Evolutionary conservation across 768 basidiomycete species (phyloP).

Genomic region (Lentinula guzmanii): DNA sequence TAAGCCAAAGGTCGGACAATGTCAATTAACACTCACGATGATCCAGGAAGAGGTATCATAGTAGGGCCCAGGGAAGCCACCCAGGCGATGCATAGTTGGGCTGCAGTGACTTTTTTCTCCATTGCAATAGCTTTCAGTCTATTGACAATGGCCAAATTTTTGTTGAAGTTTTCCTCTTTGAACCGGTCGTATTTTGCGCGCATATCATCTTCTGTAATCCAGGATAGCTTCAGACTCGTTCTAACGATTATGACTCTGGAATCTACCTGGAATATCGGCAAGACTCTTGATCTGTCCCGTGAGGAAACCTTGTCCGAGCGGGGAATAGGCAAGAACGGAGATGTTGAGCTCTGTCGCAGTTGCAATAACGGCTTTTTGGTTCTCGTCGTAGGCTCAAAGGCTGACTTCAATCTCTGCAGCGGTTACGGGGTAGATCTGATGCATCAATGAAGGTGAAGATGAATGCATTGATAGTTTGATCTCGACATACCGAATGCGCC

Average conservation of each 20-base stretch:
- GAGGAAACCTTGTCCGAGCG: constrained; percentile 48
- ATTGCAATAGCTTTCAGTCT: constrained; percentile 32
- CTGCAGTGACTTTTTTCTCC: constrained; percentile 35
- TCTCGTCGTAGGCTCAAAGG: constrained; percentile 50
- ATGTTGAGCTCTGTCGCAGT: constrained; percentile 49
- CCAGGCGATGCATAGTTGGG: constrained; percentile 39
- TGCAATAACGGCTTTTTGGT: constrained; percentile 48
- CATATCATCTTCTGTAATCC: constrained; percentile 28
- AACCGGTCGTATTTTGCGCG: constrained; percentile 33
- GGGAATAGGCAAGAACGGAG: constrained; percentile 54
- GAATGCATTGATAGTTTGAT: background rate
- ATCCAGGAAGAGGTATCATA: constrained; percentile 48
- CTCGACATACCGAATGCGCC: constrained; percentile 22
- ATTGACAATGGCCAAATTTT: constrained; percentile 40
- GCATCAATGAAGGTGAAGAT: background rate
- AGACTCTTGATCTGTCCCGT: constrained; percentile 39
- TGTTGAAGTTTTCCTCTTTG: constrained; percentile 36
- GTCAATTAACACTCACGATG: constrained; percentile 8
- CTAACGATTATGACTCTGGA: no score
- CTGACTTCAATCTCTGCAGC: constrained; percentile 66
- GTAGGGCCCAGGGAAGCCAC: constrained; percentile 29
- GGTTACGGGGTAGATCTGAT: constrained; percentile 47
- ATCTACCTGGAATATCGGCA: constrained; percentile 25
- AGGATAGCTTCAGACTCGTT: background rate
- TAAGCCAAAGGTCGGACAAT: no score